Conservation (phyloP, 805 yeast species). For the Metschnikowia kofuensis region DNA sequence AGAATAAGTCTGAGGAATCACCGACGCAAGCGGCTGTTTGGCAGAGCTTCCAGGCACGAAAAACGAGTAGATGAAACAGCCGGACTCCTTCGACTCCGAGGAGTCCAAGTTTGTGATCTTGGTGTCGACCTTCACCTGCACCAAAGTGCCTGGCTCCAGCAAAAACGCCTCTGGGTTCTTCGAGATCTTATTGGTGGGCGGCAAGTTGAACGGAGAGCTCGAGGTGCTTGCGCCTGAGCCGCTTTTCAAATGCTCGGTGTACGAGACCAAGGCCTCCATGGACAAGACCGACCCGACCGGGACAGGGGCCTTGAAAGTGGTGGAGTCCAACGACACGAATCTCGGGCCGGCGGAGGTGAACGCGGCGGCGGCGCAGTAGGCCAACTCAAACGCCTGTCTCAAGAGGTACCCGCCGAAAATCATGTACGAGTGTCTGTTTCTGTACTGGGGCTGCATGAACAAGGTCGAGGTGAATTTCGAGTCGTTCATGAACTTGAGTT, state of each 20-base stretch:
- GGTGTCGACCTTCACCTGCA: constrained; percentile 88
- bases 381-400: constrained; percentile 90
- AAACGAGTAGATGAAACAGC: constrained; percentile 85
- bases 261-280: constrained; percentile 77
- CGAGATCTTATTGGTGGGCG: constrained; percentile 56
- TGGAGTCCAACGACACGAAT: constrained; percentile 84
- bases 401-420: constrained; percentile 92
- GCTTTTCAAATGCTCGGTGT: constrained; percentile 75
- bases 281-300: constrained; percentile 91
- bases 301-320: constrained; percentile 90
- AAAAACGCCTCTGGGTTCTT: constrained; percentile 55
- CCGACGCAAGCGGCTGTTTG: constrained; percentile 56
- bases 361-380: constrained; percentile 89
- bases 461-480: constrained; percentile 71
- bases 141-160: constrained; percentile 77
- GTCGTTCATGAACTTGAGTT: constrained; percentile 62
- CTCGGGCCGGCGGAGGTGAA: constrained; percentile 83
- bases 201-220: constrained; percentile 43
- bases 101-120: constrained; percentile 67
- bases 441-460: constrained; percentile 95
- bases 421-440: constrained; percentile 92
- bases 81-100: constrained; percentile 65
- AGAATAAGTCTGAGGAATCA: constrained; percentile 80
- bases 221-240: constrained; percentile 21
- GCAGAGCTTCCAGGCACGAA: constrained; percentile 65